Base-by-base conservation (phyloP, 2,329 filamentous ascomycete genomes). In the Aspergillus chevalieri region DNA sequence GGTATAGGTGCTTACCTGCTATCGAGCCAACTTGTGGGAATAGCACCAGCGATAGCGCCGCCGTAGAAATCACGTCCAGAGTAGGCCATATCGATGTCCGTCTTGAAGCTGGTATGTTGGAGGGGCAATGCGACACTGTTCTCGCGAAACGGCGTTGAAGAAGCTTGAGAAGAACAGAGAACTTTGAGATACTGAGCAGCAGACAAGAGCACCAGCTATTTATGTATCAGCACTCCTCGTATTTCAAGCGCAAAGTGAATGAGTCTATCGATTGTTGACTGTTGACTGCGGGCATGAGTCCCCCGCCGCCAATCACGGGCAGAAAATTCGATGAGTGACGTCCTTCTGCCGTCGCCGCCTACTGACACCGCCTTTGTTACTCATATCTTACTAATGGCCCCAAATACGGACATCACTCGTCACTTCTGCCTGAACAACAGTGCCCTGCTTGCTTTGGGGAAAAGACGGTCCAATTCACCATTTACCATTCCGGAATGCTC, bases 11-110 rank as follows among this genome's bases (percentile, higher is more conserved):
- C 59, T 54, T 26, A 70, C 67, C 67, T 70, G 42, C 59, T 61
- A 51, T 70, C 67, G 7, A 70, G 57, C 67, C 67, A 70, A 36
- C 59, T 58, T 43, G 62, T 52, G 10, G 67, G 67, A 15, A 64
- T 61, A 15, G 61, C 52, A 44, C 64, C 67, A 34, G 59, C 58
- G 19, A 70, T 67, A 45, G 67, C 63, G 30, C 61, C 63, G 47
- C 67, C 67, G 50, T 68, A 70, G 55, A 70, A 62, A 12, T 55
- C 59, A 53, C 62, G 59, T 43, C 62, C 49, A 36, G 53, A 51
- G 52, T 58, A 57, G 49, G 57, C 42, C 63, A 65, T 65, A n/a
- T 12, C 52, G n/a, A 2, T 7, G 5, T n/a, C n/a, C n/a, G 17
- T 38, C 17, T 38, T n/a, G 34, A 38, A 14, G 17, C 28, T 43